Base-by-base conservation (phyloP, 2,329 filamentous ascomycete species). In the Colletotrichum orchidophilum region DNA sequence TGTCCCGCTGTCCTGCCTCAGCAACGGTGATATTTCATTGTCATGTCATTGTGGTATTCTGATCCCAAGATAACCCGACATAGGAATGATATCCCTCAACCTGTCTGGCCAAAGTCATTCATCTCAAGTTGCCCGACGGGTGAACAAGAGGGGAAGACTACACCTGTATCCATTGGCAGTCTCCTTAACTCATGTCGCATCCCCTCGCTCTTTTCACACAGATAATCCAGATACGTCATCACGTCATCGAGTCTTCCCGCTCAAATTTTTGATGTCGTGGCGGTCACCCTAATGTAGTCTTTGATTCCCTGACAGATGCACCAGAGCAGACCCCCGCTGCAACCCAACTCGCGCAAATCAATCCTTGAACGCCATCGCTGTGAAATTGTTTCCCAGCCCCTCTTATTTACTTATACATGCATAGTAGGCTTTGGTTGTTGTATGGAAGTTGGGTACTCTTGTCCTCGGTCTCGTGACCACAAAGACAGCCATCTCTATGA, bases 301-400 rank as follows among this genome's bases (percentile, higher is more conserved):
- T 27, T 13, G 59, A 24, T 33, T 29, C 33, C 31, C 24, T 21
- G 29, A 49, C 31, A 29, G 53, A 52, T 54, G 26, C 27, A n/a
- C 33, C 18, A 29, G 42, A 59, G 53, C 35, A 18, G 24, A 46
- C 21, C 59, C 59, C 50, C 50, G 31, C 31, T 39, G 52, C 26
- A 42, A 52, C 27, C 59, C 31, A 53, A 59, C 59, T 24, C 29
- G 52, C 39, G 59, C 53, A 59, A 63, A 26, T 59, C 54, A 54
- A 24, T 57, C 68, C 42, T 63, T 59, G 27, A 69, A 71, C 69
- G 69, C 69, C 69, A 49, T 69, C 69, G 69, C 69, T 71, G 69
- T 71, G 64, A 63, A 46, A 59, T 29, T 59, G 3, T 39, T 69
- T 67, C 63, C 65, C 64, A 71, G 69, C 69, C 69, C 69, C 66